Evolutionary conservation across 441 rosid species (phyloP).

Genomic region (Adansonia madagascariensis): DNA sequence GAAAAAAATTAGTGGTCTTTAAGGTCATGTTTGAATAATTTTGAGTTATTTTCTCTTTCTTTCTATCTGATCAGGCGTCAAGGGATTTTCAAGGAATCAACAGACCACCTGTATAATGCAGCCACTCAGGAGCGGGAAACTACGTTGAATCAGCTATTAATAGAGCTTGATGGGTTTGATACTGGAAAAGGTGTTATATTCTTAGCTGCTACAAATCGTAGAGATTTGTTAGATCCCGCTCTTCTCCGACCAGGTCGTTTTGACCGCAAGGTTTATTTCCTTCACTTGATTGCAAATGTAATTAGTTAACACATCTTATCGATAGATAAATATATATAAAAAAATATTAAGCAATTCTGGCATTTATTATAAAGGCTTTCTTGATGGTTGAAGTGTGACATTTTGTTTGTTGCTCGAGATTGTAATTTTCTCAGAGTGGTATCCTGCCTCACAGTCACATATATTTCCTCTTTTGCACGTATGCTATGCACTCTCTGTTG

Average conservation of each 20-base stretch:
- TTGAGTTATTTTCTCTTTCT: slow-evolving; percentile 21
- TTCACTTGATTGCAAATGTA: slow-evolving; percentile 26
- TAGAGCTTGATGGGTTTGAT: slow-evolving; percentile 98
- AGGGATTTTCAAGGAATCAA: slow-evolving; percentile 80
- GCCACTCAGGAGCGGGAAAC: slow-evolving; percentile 98
- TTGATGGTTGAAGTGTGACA: background rate
- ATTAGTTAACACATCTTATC: slow-evolving; percentile 6
- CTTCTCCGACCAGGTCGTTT: slow-evolving; percentile 97
- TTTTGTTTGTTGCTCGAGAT: slow-evolving; percentile 7
- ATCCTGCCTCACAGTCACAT: background rate
- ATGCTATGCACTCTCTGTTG: slow-evolving; percentile 18
- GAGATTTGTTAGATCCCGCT: slow-evolving; percentile 93
- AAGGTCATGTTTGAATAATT: slow-evolving; percentile 15
- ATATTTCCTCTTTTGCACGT: background rate
- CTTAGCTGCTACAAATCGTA: slow-evolving; percentile 91
- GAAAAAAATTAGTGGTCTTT: background rate
- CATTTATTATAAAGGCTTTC: background rate
- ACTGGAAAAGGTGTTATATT: slow-evolving; percentile 98
- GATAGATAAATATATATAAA: background rate
- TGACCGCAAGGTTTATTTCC: slow-evolving; percentile 84
- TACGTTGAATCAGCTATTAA: slow-evolving; percentile 89
- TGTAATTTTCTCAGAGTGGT: background rate
- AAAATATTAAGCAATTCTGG: background rate
- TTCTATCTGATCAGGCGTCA: slow-evolving; percentile 68
- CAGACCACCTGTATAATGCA: slow-evolving; percentile 82